Evolutionary conservation across 768 basidiomycete genomes (phyloP), one percentile per base, ranked within the genome.

Genomic region (Tylopilus balloui): DNA sequence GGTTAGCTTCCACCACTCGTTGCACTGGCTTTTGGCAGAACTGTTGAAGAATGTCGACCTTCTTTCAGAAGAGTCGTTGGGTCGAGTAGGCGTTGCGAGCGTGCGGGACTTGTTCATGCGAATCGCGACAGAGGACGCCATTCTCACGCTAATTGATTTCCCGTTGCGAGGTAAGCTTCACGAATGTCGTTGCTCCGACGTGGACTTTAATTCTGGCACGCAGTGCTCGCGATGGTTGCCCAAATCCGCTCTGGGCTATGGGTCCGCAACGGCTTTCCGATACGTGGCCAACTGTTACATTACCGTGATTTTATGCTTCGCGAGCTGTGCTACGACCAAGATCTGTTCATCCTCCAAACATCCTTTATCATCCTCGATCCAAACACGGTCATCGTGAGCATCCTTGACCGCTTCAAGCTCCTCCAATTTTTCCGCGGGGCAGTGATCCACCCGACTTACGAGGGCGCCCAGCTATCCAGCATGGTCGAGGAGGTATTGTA

Each of bases 181-280:
- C 23, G 29, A n/a, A 20, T 17, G 10, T 31, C 24, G 15, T 41
- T n/a, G 27, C 47, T 45, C 15, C 36, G 9, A n/a, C 6, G 28
- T 10, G 10, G 31, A 36, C 48, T 38, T 52, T 19, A 50, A 27
- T 6, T 21, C 25, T 14, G 25, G n/a, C 6, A 47, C 10, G 20
- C 46, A 93, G 92, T 91, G 6, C 73, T 93, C 23, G 80, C 85
- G 1, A 92, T 94, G 84, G 84, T 95, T 38, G 92, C 94, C 0
- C 96, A 98, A 64, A 92, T 97, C 43, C 83, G 93, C 21, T 88
- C 91, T 0, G 93, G 93, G 0, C 76, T 98, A 4, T 99, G 96
- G 96, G 94, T 96, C 8, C 87, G 95, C 46, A 99, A 99, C 58
- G 96, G 96, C 4, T 90, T 93, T 61, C 88, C 88, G 14, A 94